Percentiles rank a stretch among this genome's conserved stretches.
These are phyloP conservation scores for Hymenoscyphus scutula DNA, from an alignment of 2,329 filamentous ascomycete species.

Conservation along the genomic window DNA sequence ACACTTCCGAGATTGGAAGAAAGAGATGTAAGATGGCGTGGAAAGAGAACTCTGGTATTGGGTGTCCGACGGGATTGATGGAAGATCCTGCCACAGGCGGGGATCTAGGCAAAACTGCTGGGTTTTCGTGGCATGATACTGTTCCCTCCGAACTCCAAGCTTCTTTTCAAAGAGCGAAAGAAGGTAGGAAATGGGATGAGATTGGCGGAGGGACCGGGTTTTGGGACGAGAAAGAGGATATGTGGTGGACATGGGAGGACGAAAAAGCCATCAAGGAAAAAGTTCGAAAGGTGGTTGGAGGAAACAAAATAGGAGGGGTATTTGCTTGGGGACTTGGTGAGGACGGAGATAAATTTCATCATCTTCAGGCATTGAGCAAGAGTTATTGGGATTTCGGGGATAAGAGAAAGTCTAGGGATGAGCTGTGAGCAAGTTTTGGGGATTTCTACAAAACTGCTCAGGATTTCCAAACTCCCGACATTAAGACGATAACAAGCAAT, in stretches of 20 bases:
- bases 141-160: conserved; percentile 50
- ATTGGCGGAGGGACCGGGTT: conserved; percentile 64
- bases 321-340: conserved; percentile 76
- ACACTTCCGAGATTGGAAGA: conserved; percentile 35
- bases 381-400: conserved; percentile 4
- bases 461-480: not conserved
- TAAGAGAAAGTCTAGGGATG: conserved; percentile 2
- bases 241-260: conserved; percentile 77
- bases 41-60: conserved; percentile 35
- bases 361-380: conserved; percentile 43
- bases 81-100: conserved; percentile 57
- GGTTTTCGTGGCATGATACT: conserved; percentile 59
- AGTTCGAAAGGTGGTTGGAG: conserved; percentile 56
- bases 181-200: conserved; percentile 54
- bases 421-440: conserved; percentile 3
- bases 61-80: conserved; percentile 53
- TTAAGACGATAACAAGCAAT: too few species aligned
- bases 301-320: conserved; percentile 61
- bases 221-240: conserved; percentile 55
- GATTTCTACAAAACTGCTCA: not conserved
- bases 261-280: conserved; percentile 59
- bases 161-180: conserved; percentile 57
- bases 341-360: conserved; percentile 49
- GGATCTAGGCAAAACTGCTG: conserved; percentile 56
- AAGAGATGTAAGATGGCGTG: conserved; percentile 18